A percentile compares a stretch with the other conserved stretches of the same genome.
These are phyloP conservation scores for Hypoxylon crocopeplum DNA, from an alignment of 495 filamentous ascomycete species.

Conservation along the genomic window DNA sequence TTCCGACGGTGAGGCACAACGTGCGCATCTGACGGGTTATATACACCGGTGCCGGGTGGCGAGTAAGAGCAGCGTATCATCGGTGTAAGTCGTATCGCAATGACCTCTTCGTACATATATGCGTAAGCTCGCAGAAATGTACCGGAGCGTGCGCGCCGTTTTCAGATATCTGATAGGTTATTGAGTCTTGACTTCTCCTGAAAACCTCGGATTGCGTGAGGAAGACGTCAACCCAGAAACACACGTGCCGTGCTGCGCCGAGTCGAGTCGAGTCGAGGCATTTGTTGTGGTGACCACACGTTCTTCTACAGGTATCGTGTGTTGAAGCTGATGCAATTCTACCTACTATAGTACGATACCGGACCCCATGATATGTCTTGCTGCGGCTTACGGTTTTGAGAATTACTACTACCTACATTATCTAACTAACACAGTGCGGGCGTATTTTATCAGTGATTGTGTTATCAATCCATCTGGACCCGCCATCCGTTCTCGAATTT, in stretches of 20 bases:
- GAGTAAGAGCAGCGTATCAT: too few relatives aligned
- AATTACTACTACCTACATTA: neutral
- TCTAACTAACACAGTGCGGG: too few relatives aligned
- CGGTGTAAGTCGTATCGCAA: neutral
- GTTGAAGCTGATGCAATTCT: conserved; percentile 26
- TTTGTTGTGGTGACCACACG: conserved; percentile 14
- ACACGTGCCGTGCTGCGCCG: neutral
- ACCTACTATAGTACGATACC: too few relatives aligned
- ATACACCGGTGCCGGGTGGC: too few relatives aligned
- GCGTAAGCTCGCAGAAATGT: too few relatives aligned
- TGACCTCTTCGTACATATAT: neutral
- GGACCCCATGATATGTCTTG: conserved; percentile 2
- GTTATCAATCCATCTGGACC: conserved; percentile 29
- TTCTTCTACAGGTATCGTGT: conserved; percentile 7
- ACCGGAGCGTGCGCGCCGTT: too few relatives aligned
- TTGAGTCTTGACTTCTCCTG: too few relatives aligned
- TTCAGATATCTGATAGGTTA: too few relatives aligned
- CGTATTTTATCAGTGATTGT: neutral
- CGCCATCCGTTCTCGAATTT: neutral
- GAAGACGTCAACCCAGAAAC: conserved; percentile 2
- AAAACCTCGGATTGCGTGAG: neutral
- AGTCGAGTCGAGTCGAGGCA: neutral
- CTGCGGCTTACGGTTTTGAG: neutral
- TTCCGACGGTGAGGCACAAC: too few relatives aligned
- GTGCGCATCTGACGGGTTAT: too few relatives aligned